These are phyloP conservation scores for Eucalyptus albens DNA, from an alignment of 345 rosid species.

Conservation along the genomic window DNA sequence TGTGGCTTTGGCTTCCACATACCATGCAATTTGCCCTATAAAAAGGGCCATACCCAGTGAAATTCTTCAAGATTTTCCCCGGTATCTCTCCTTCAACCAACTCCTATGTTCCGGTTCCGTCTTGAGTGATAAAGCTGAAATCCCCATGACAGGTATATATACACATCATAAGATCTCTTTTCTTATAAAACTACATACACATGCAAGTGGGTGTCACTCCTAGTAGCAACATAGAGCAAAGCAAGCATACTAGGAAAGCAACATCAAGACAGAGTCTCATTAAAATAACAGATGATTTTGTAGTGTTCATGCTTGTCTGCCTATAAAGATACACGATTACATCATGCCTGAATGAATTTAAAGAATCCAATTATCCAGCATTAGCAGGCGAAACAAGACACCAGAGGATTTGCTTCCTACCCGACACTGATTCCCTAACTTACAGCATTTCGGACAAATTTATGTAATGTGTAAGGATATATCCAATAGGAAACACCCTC, in stretches of 20 bases:
- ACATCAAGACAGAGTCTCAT: not conserved
- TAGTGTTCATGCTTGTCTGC: not conserved
- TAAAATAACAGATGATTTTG: not conserved
- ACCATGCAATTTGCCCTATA: not conserved
- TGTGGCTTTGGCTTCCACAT: not conserved
- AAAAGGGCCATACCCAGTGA: not conserved
- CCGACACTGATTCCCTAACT: not conserved
- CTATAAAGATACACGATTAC: not conserved
- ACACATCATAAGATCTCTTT: not conserved
- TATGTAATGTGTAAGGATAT: not conserved
- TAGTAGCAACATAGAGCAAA: not conserved
- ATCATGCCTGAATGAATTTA: not conserved
- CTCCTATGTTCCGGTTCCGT: not conserved
- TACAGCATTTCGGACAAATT: not conserved
- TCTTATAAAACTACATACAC: not conserved
- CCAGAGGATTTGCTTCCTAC: not conserved
- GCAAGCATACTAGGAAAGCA: not conserved
- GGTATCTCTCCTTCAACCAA: not conserved
- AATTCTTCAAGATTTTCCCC: not conserved
- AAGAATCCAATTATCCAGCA: not conserved
- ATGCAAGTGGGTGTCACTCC: not conserved
- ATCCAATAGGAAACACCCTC: not conserved
- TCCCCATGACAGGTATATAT: not conserved
- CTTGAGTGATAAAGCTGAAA: not conserved
- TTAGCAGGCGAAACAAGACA: not conserved